These are phyloP conservation scores for Penicillium simplicissimum DNA, from an alignment of 495 filamentous ascomycete genomes.

Conservation along the genomic window DNA sequence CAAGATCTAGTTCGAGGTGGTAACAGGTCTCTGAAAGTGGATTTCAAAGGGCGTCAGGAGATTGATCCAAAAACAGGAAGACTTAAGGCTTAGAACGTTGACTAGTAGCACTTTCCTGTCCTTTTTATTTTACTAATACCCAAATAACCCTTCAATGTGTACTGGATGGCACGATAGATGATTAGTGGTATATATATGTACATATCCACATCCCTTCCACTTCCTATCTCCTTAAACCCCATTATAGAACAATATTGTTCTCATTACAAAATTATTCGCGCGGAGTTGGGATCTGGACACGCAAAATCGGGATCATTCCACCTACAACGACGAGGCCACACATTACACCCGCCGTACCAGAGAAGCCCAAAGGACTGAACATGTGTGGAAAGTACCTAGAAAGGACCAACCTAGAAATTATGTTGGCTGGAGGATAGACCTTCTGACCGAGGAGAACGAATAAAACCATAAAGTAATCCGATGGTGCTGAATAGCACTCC, in stretches of 20 bases:
- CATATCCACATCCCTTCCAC: too few species aligned
- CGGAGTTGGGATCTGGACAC: neutral
- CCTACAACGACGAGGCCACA: constrained; percentile 21
- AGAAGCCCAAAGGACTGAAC: constrained; percentile 23
- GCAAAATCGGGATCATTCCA: neutral
- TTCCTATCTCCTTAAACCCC: too few species aligned
- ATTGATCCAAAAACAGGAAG: constrained; percentile 25
- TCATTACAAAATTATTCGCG: neutral
- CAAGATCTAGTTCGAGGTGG: constrained; percentile 21
- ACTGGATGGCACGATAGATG: too few species aligned
- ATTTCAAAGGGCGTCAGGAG: constrained; percentile 27
- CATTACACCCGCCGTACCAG: constrained; percentile 27
- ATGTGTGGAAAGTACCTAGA: constrained; percentile 32
- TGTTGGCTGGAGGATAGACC: constrained; percentile 5
- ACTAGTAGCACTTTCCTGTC: neutral
- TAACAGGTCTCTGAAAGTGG: constrained; percentile 22
- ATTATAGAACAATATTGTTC: too few species aligned
- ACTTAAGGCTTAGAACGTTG: constrained; percentile 3
- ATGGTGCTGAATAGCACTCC: constrained; percentile 27
- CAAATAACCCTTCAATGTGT: too few species aligned
- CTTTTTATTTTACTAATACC: neutral
- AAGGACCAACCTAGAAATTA: constrained; percentile 25
- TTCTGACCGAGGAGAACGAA: neutral
- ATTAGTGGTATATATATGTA: too few species aligned
- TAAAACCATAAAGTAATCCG: constrained; percentile 21